Evolutionary conservation across 2,329 filamentous ascomycete species (phyloP), one percentile per base, ranked within the genome.

Genomic region (Ascosphaera acerosa): DNA sequence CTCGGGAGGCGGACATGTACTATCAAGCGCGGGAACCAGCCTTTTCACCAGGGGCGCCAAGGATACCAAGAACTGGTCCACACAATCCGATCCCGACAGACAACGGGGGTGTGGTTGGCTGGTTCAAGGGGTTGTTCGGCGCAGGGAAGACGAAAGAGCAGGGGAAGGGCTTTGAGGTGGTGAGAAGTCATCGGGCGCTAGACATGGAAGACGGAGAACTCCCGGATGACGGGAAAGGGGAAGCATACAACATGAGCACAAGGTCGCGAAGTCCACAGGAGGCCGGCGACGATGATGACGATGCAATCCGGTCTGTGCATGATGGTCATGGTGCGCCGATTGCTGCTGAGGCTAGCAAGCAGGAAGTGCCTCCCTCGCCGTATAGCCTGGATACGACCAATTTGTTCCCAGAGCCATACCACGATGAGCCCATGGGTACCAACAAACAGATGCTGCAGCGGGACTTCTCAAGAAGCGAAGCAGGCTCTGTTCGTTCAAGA

Each of bases 131-230:
- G 32, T 47, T 91, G 4, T 66, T 91, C 35, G 72, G 71, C 9
- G 4, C 25, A 4, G 76, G 74, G 10, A 90, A 89, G 54, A 80
- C 71, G 4, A 92, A 91, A 46, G 84, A 92, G 40, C 90, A 89
- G 51, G 73, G 74, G 40, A 94, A 94, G 51, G 87, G 87, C 0
- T 97, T 97, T 41, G 87, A 94, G 49, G 87, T 97, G 4, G 84
- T 97, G 10, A 62, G 87, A 43, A 92, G 82, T 47, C 68, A 80
- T 5, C 67, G 82, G 33, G 81, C 87, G 57, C 81, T 27, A 15
- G 25, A 27, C 25, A 10, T 27, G 12, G 25, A 27, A 10, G 25
- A 27, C 4, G 25, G 25, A n/a, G 16, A 14, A 14, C 25, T 15
- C 10, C n/a, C n/a, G 4, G 25, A 27, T 10, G 25, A 27, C 4